A percentile compares a stretch with the other conserved stretches of the same genome.
phyloP scores from a whole-genome alignment of 2,329 filamentous ascomycete species.

The Macrophomina tecta region DNA sequence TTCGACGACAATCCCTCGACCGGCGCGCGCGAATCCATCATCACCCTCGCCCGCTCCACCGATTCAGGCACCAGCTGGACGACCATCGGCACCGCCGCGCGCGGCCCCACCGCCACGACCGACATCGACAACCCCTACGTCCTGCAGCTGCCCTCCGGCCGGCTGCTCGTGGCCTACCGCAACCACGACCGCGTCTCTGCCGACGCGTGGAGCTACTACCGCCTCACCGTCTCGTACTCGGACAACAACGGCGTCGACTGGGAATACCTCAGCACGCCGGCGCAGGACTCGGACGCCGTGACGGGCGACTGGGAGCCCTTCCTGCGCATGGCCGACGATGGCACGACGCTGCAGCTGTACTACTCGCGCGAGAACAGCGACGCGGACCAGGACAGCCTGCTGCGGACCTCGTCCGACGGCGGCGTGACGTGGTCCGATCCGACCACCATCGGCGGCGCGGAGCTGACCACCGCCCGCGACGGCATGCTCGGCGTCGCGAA shows the following conservation, averaged over 20 bases:
- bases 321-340: constrained; percentile 47
- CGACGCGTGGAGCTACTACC: constrained; percentile 40
- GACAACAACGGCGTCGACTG: constrained; percentile 50
- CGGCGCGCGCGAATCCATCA: constrained; percentile 31
- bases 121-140: constrained; percentile 42
- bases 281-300: constrained; percentile 32
- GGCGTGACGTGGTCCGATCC: constrained; percentile 47
- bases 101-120: constrained; percentile 32
- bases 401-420: constrained; percentile 48
- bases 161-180: constrained; percentile 42
- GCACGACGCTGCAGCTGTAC: constrained; percentile 49
- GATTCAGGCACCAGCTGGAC: constrained; percentile 34
- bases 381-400: constrained; percentile 51
- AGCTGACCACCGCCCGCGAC: constrained; percentile 44
- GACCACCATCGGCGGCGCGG: constrained; percentile 45
- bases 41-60: constrained; percentile 32
- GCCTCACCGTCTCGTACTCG: constrained; percentile 52
- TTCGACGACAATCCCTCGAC: constrained; percentile 24
- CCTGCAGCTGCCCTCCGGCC: constrained; percentile 41
- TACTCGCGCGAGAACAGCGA: constrained; percentile 51
- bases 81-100: constrained; percentile 31
- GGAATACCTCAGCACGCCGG: constrained; percentile 40
- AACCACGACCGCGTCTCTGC: constrained; percentile 39
- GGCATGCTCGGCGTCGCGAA: constrained; percentile 54
- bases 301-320: constrained; percentile 57